phyloP scores from a whole-genome alignment of 2,329 filamentous ascomycete species.

The Claviceps maximensis region DNA sequence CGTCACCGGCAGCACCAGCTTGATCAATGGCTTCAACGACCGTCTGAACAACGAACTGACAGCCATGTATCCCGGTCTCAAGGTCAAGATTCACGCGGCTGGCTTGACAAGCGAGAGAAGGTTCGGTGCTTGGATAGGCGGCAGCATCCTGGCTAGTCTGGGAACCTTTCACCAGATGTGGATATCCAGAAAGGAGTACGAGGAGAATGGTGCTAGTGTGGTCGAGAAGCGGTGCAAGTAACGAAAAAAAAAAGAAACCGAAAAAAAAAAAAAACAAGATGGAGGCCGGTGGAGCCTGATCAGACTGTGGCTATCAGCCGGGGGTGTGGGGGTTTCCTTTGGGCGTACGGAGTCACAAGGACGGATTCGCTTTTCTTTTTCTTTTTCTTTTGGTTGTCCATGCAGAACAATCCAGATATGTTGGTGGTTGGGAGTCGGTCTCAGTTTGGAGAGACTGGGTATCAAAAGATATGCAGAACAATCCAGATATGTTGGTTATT shows the following conservation, averaged over 20 bases:
- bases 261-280: not conserved
- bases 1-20: conserved; percentile 74
- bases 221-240: conserved; percentile 96
- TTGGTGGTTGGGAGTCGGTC: not conserved
- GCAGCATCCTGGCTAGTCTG: conserved; percentile 86
- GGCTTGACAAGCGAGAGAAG: conserved; percentile 78
- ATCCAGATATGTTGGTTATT: too few relatives aligned
- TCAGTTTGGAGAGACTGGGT: not conserved
- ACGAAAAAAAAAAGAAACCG: not conserved
- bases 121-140: conserved; percentile 92
- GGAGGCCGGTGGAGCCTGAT: not conserved
- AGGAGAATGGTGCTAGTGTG: conserved; percentile 81
- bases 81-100: conserved; percentile 79
- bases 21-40: conserved; percentile 87
- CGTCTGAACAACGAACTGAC: conserved; percentile 75
- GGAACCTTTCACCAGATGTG: conserved; percentile 99
- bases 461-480: too few relatives aligned
- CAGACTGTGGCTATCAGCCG: not conserved
- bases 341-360: conserved; percentile 23
- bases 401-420: not conserved
- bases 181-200: conserved; percentile 95
- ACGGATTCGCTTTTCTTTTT: conserved; percentile 14
- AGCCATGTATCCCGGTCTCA: conserved; percentile 67
- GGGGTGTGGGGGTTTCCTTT: not conserved
- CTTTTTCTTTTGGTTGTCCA: too few relatives aligned